phyloP scores from a whole-genome alignment of 2,329 filamentous ascomycete species.

The Incumbomyces lentus region DNA sequence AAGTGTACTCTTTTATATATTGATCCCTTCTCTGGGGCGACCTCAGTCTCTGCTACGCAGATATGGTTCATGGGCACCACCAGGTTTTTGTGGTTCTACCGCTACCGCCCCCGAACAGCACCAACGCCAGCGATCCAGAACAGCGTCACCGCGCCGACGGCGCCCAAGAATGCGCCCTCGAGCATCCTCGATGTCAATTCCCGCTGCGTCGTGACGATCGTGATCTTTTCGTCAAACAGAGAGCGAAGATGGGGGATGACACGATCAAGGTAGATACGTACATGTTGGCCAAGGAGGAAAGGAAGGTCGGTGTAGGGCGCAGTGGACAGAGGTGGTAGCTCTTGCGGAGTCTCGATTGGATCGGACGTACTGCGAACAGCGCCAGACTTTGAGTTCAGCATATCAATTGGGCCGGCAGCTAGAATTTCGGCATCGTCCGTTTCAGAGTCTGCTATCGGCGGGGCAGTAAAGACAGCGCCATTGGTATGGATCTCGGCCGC shows the following conservation, averaged over 20 bases:
- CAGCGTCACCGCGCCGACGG: constrained; percentile 26
- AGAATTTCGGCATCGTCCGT: too few relatives aligned
- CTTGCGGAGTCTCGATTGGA: not conserved
- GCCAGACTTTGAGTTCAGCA: constrained; percentile 9
- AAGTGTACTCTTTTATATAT: too few relatives aligned
- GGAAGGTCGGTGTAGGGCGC: constrained; percentile 14
- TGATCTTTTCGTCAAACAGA: constrained; percentile 53
- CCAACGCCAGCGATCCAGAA: constrained; percentile 3
- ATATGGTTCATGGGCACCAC: too few relatives aligned
- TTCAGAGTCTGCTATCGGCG: not conserved
- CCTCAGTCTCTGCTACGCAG: too few relatives aligned
- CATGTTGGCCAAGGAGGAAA: constrained; percentile 15
- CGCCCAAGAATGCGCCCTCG: constrained; percentile 58
- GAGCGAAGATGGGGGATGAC: constrained; percentile 47
- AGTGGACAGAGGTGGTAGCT: constrained; percentile 1
- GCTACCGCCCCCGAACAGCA: not conserved
- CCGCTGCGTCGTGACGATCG: constrained; percentile 53
- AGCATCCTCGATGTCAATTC: constrained; percentile 61
- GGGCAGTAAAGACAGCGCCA: not conserved
- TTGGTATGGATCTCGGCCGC: not conserved
- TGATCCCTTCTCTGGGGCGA: too few relatives aligned
- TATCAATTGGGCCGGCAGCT: too few relatives aligned
- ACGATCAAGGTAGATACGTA: constrained; percentile 26
- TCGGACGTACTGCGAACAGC: not conserved
- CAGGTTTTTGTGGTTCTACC: too few relatives aligned